A percentile compares a stretch with the other conserved stretches of the same genome.
These are phyloP conservation scores for Debaryomyces udenii DNA, from an alignment of 1,139 yeast species.

Conservation along the genomic window DNA sequence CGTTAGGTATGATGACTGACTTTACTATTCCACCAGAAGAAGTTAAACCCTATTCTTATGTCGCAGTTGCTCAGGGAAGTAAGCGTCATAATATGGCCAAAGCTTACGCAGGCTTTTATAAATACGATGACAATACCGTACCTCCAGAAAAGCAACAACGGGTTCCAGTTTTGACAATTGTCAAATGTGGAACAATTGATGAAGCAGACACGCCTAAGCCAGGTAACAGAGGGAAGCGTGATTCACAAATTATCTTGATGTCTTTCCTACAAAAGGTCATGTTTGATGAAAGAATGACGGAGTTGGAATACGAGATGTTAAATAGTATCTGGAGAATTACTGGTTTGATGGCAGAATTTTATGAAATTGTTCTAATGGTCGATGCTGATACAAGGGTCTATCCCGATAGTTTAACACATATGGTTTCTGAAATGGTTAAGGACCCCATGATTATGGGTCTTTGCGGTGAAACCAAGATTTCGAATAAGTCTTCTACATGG, in stretches of 20 bases:
- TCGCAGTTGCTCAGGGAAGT: conserved; percentile 90
- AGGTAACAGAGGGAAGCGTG: conserved; percentile 98
- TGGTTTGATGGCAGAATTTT: conserved; percentile 84
- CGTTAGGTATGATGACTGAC: conserved; percentile 84
- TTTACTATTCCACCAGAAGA: conserved; percentile 71
- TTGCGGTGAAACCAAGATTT: conserved; percentile 96
- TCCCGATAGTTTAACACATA: conserved; percentile 89
- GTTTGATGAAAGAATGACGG: conserved; percentile 97
- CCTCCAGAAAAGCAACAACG: conserved; percentile 84
- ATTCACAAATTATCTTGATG: conserved; percentile 93
- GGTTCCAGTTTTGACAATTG: conserved; percentile 80
- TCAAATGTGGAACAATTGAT: conserved; percentile 90
- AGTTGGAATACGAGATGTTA: conserved; percentile 81
- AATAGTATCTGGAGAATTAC: conserved; percentile 82
- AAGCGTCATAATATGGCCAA: conserved; percentile 98
- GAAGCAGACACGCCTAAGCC: conserved; percentile 84
- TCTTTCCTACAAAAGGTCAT: conserved; percentile 87
- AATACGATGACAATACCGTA: conserved; percentile 72
- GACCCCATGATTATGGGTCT: conserved; percentile 93
- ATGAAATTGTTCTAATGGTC: conserved; percentile 88
- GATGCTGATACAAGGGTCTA: conserved; percentile 95
- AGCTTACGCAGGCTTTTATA: conserved; percentile 87
- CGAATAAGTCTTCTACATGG: conserved; percentile 86
- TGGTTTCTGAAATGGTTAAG: conserved; percentile 90
- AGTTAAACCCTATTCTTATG: conserved; percentile 81